Conservation (phyloP, 2,329 filamentous ascomycete species). For the Arachnopeziza araneosa region DNA sequence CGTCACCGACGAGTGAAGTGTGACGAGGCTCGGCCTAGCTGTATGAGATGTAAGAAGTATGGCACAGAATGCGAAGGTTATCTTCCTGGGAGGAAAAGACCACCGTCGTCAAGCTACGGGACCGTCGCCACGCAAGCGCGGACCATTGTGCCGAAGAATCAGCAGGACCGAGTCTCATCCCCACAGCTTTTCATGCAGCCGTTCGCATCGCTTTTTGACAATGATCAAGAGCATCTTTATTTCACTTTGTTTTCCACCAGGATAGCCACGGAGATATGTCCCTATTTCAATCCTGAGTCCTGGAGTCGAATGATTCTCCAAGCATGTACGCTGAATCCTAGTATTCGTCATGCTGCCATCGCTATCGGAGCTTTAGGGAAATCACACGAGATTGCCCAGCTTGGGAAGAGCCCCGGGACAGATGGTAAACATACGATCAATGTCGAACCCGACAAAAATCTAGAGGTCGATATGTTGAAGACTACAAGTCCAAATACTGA, state of each 20-base stretch:
- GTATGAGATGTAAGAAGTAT: constrained; percentile 54
- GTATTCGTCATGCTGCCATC: constrained; percentile 27
- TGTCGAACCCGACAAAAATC: not conserved
- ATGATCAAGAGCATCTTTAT: constrained; percentile 20
- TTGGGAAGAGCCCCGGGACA: constrained; percentile 5
- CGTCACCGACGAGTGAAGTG: constrained; percentile 55
- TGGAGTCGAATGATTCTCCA: constrained; percentile 27
- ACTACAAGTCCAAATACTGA: not conserved
- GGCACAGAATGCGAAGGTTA: constrained; percentile 58
- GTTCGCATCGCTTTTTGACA: constrained; percentile 6
- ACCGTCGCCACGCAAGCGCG: constrained; percentile 10
- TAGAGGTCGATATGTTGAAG: not conserved
- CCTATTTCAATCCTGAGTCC: constrained; percentile 24
- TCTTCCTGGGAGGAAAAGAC: constrained; percentile 10
- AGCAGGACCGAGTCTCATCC: not conserved
- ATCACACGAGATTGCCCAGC: constrained; percentile 12
- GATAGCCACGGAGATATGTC: constrained; percentile 23
- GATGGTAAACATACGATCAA: not conserved
- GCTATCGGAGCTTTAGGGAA: constrained; percentile 24
- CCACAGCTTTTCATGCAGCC: not conserved
- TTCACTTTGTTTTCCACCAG: constrained; percentile 25
- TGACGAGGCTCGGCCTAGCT: constrained; percentile 58
- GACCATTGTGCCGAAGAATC: constrained; percentile 11
- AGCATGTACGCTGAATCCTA: constrained; percentile 20
- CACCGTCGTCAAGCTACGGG: constrained; percentile 11